These are phyloP conservation scores for Paradendryphiella salina DNA, from an alignment of 2,329 filamentous ascomycete genomes.

Conservation along the genomic window DNA sequence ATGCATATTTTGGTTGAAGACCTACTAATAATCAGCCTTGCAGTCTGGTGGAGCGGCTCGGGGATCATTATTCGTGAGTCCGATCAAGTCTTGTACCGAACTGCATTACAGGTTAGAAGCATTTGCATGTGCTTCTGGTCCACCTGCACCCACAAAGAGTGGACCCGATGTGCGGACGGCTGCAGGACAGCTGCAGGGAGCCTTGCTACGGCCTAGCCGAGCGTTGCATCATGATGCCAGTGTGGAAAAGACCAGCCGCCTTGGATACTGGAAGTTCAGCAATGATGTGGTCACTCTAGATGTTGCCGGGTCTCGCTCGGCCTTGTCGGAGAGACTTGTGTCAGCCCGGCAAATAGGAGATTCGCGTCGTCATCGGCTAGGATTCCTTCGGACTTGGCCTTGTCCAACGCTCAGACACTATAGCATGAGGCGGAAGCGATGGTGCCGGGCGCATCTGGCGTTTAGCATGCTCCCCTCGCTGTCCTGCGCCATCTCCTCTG, in stretches of 20 bases:
- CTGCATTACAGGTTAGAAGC: constrained; percentile 4
- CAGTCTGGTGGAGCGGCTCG: constrained; percentile 11
- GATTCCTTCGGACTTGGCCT: neutral
- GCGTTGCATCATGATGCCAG: too few species aligned
- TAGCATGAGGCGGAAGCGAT: constrained; percentile 11
- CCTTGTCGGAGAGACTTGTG: neutral
- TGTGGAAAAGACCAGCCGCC: too few species aligned
- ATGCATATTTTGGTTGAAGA: neutral
- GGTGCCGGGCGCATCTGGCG: neutral
- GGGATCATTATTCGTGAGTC: constrained; percentile 8
- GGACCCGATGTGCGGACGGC: constrained; percentile 15
- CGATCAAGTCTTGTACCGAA: constrained; percentile 5
- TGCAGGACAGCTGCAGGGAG: constrained; percentile 13
- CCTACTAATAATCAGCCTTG: constrained; percentile 16
- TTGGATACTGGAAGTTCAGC: neutral
- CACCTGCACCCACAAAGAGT: constrained; percentile 11
- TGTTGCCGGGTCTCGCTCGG: constrained; percentile 6
- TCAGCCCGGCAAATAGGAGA: constrained; percentile 10
- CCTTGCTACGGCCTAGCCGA: neutral
- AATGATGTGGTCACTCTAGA: neutral
- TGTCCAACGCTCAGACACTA: constrained; percentile 1
- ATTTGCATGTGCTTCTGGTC: constrained; percentile 7
- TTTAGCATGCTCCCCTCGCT: constrained; percentile 10
- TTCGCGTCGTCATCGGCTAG: constrained; percentile 11
- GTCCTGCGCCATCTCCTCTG: constrained; percentile 8